phyloP scores from a whole-genome alignment of 2,329 filamentous ascomycete species.

The Cladosporium oxysporum region DNA sequence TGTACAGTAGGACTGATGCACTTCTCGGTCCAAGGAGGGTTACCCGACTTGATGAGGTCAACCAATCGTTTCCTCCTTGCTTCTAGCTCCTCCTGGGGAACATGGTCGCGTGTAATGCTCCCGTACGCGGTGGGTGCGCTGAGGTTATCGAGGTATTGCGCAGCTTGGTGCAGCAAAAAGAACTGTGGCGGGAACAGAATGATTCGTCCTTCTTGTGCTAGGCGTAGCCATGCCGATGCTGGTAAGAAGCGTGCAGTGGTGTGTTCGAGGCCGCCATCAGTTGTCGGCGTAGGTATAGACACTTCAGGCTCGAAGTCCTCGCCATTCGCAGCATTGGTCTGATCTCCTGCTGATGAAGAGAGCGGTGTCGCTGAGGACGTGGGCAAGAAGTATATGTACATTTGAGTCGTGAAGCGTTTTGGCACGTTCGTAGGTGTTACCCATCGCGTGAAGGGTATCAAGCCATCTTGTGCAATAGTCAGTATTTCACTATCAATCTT shows the following conservation, averaged over 20 bases:
- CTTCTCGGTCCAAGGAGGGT: conserved; percentile 47
- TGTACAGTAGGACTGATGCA: conserved; percentile 45
- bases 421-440: conserved; percentile 73
- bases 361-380: conserved; percentile 39
- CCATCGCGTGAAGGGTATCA: conserved; percentile 89
- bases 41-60: conserved; percentile 52
- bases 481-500: background rate
- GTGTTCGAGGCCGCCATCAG: conserved; percentile 68
- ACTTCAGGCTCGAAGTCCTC: conserved; percentile 46
- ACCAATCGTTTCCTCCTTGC: conserved; percentile 56
- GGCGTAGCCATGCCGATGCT: conserved; percentile 67
- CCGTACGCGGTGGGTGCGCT: conserved; percentile 35
- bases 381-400: conserved; percentile 92
- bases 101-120: conserved; percentile 28
- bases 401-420: conserved; percentile 88
- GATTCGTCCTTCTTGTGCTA: conserved; percentile 65
- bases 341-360: conserved; percentile 19
- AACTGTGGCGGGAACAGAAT: conserved; percentile 90
- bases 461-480: conserved; percentile 49
- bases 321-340: conserved; percentile 22
- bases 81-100: conserved; percentile 43
- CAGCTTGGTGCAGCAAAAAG: conserved; percentile 63
- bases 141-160: conserved; percentile 35
- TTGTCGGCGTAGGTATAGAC: conserved; percentile 67
- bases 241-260: conserved; percentile 78